Evolutionary conservation across 2,329 filamentous ascomycete genomes (phyloP).

Genomic region (Aspergillus novofumigatus): DNA sequence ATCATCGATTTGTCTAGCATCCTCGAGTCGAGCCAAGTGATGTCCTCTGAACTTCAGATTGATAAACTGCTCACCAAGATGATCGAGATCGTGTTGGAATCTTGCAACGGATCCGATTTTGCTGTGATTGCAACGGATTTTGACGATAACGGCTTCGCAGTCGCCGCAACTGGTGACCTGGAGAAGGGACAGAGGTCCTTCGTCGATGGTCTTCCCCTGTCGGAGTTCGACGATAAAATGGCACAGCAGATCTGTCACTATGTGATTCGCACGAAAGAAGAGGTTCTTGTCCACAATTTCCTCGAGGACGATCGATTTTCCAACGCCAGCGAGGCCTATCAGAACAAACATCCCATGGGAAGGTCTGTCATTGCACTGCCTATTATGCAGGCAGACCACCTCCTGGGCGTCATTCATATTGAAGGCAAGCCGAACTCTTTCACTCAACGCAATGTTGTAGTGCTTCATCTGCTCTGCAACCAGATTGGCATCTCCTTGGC

Average conservation of each 20-base stretch:
- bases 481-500: slow-evolving; percentile 62
- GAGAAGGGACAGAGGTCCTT: slow-evolving; percentile 53
- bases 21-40: slow-evolving; percentile 60
- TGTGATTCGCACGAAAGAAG: slow-evolving; percentile 58
- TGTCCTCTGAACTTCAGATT: slow-evolving; percentile 62
- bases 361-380: slow-evolving; percentile 60
- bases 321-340: slow-evolving; percentile 55
- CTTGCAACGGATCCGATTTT: slow-evolving; percentile 57
- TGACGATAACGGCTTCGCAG: slow-evolving; percentile 55
- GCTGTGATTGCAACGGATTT: slow-evolving; percentile 60
- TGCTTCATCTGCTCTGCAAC: slow-evolving; percentile 56
- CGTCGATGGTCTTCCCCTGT: slow-evolving; percentile 52
- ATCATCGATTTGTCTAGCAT: slow-evolving; percentile 63
- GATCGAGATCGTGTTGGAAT: slow-evolving; percentile 61
- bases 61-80: slow-evolving; percentile 61
- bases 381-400: slow-evolving; percentile 56
- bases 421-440: slow-evolving; percentile 62
- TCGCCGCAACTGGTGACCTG: slow-evolving; percentile 57
- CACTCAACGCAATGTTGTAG: slow-evolving; percentile 54
- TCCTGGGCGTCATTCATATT: slow-evolving; percentile 59
- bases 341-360: slow-evolving; percentile 52
- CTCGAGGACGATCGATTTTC: slow-evolving; percentile 63
- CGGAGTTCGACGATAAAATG: slow-evolving; percentile 55
- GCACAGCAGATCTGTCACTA: slow-evolving; percentile 60
- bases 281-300: slow-evolving; percentile 60